Evolutionary conservation across 768 basidiomycete genomes (phyloP).

Genomic region (Suillus hirtellus): DNA sequence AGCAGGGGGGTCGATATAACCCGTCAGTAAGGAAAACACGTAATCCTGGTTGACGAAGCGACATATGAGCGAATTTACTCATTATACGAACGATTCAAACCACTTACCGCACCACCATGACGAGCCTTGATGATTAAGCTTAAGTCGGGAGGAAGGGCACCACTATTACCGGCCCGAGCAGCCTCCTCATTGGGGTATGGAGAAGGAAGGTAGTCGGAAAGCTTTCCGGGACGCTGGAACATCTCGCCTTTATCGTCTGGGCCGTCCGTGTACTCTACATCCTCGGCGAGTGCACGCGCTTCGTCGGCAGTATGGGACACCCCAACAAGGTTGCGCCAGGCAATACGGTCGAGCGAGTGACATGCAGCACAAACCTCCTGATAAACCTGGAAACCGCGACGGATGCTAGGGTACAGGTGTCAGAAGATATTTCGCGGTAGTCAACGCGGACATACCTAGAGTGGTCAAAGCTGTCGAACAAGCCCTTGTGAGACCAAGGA

Average conservation of each 20-base stretch:
- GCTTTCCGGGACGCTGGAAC: constrained; percentile 98
- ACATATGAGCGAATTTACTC: constrained; percentile 12
- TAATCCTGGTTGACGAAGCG: constrained; percentile 69
- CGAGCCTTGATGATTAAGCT: constrained; percentile 97
- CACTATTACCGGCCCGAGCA: constrained; percentile 89
- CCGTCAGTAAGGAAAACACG: constrained; percentile 94
- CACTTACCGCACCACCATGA: constrained; percentile 89
- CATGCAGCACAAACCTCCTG: constrained; percentile 99
- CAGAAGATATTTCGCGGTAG: constrained; percentile 11
- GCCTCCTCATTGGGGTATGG: constrained; percentile 99
- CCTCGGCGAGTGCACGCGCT: constrained; percentile 88
- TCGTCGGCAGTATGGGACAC: constrained; percentile 96
- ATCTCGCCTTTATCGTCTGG: constrained; percentile 95
- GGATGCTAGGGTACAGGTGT: constrained; percentile 59
- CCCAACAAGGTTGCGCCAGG: constrained; percentile 99
- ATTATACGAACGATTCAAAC: background rate
- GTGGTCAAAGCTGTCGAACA: constrained; percentile 93
- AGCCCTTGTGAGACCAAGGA: constrained; percentile 92
- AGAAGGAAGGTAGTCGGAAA: constrained; percentile 92
- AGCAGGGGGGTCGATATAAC: constrained; percentile 95
- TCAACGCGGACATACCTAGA: constrained; percentile 65
- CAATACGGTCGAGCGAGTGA: constrained; percentile 98
- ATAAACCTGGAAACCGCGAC: constrained; percentile 95
- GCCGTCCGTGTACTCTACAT: constrained; percentile 95
- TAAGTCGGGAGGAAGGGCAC: constrained; percentile 96